Evolutionary conservation across 306 rosid genomes (phyloP).

Genomic region (Ammopiptanthus mongolicus): DNA sequence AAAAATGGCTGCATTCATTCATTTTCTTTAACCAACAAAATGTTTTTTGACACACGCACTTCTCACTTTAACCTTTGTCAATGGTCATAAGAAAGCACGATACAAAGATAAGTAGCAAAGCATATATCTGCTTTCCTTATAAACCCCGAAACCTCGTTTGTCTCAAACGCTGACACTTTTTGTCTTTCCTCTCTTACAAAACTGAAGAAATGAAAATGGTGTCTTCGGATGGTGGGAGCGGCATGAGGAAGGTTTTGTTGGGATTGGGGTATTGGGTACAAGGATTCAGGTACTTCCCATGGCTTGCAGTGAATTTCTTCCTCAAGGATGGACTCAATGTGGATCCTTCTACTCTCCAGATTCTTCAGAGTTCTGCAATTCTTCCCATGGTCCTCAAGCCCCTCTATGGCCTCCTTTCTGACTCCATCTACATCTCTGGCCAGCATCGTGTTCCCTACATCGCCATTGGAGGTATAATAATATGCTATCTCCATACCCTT

Average conservation of each 20-base stretch:
- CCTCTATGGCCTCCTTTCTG: conserved; percentile 72
- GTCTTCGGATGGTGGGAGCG: conserved; percentile 19
- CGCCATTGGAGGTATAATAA: conserved; percentile 63
- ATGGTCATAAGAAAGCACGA: too few relatives aligned
- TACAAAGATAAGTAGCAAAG: too few relatives aligned
- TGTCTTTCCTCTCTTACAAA: too few relatives aligned
- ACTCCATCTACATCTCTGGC: conserved; percentile 57
- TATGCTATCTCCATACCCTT: not conserved
- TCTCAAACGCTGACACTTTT: too few relatives aligned
- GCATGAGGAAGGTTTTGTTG: conserved; percentile 45
- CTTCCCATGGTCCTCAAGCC: conserved; percentile 96
- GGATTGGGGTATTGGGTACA: conserved; percentile 87
- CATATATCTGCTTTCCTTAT: too few relatives aligned
- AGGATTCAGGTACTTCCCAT: conserved; percentile 84
- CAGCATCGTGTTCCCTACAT: conserved; percentile 92
- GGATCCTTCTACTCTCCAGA: conserved; percentile 75
- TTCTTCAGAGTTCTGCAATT: conserved; percentile 79
- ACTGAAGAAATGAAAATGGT: too few relatives aligned
- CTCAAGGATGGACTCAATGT: conserved; percentile 77
- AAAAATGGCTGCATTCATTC: too few relatives aligned
- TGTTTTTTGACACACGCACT: too few relatives aligned
- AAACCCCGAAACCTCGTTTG: too few relatives aligned
- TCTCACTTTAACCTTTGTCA: too few relatives aligned
- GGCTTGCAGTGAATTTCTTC: conserved; percentile 81
- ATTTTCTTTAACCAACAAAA: too few relatives aligned